Base-by-base conservation (phyloP, 2,329 filamentous ascomycete genomes). In the Hymenoscyphus fructigenus region DNA sequence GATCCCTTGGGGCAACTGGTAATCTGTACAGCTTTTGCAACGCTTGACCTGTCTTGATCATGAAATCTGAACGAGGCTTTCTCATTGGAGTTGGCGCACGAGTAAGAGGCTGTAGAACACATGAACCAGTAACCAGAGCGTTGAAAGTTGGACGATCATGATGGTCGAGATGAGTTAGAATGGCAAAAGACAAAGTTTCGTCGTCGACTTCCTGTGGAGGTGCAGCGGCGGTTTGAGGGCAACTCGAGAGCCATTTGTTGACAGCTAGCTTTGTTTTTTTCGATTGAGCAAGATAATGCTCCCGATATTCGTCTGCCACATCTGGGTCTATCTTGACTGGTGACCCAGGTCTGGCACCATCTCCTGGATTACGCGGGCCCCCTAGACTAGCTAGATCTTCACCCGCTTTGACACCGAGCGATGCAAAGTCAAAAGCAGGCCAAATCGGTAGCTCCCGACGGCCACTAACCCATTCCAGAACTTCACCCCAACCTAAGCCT, bases 401-500 rank as follows among this genome's bases (percentile, higher is more conserved):
- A 50, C 84, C 83, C 4, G 88, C 85, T 70, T 87, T 88, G 60
- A 79, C 79, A 56, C 85, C 82, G 53, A 91, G 80, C 59, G 85
- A 81, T 2, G 85, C 85, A 70, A 93, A 84, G 69, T 91, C 87
- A 73, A 97, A 95, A 0, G 94, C 92, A 26, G 94, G 94, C 94
- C 94, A 97, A 17, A 84, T 79, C 0, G 94, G 93, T 60, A 97
- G 83, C 71, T 96, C 92, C 65, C 92, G 87, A 62, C 94, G 88
- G 20, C 94, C 94, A 68, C 92, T 95, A 14, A 97, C 93, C 75
- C 93, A 88, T 77, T 99, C 95, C 28, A 99, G 79, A 14, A 98
- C 93, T 75, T 98, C 94, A 10, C 95, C 94, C 94, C 94, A 99
- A 67, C 92, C 95, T 34, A 97, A 83, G 1, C 93, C 93, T 63